Evolutionary conservation across 306 rosid genomes (phyloP).

Genomic region (Vigna mungo): DNA sequence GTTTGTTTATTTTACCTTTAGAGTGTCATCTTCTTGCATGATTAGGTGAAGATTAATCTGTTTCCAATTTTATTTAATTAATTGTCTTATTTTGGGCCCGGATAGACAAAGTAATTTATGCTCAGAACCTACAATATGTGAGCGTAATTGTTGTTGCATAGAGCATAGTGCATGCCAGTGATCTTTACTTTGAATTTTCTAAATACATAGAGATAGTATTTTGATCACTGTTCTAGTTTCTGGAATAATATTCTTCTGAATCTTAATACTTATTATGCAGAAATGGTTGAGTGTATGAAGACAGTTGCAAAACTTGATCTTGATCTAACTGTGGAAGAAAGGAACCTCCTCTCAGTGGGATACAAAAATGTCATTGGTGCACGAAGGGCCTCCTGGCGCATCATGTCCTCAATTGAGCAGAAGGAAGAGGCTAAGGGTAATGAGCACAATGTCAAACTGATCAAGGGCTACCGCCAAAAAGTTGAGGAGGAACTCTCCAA

Average conservation of each 20-base stretch:
- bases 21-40: background rate
- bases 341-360: slow-evolving; percentile 98
- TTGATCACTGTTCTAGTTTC: background rate
- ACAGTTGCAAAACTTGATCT: slow-evolving; percentile 86
- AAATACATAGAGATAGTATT: background rate
- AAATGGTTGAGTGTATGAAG: slow-evolving; percentile 98
- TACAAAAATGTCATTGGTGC: slow-evolving; percentile 98
- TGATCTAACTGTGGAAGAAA: slow-evolving; percentile 95
- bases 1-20: slow-evolving; percentile 7
- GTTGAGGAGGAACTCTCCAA: slow-evolving; percentile 96
- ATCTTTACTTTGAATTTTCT: background rate
- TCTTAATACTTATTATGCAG: slow-evolving; percentile 54
- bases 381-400: slow-evolving; percentile 96
- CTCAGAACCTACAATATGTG: slow-evolving; percentile 1
- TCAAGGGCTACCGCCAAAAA: slow-evolving; percentile 87
- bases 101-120: background rate
- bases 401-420: slow-evolving; percentile 98
- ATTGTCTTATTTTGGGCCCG: slow-evolving; percentile 9
- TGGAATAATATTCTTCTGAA: slow-evolving; percentile 31
- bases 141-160: background rate
- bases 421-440: slow-evolving; percentile 96
- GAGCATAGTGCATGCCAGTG: background rate
- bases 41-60: slow-evolving; percentile 5
- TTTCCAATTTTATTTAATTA: slow-evolving; percentile 6
- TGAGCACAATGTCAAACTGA: slow-evolving; percentile 85